Conservation (phyloP, 345 rosid species). For the Brassica cretica region DNA sequence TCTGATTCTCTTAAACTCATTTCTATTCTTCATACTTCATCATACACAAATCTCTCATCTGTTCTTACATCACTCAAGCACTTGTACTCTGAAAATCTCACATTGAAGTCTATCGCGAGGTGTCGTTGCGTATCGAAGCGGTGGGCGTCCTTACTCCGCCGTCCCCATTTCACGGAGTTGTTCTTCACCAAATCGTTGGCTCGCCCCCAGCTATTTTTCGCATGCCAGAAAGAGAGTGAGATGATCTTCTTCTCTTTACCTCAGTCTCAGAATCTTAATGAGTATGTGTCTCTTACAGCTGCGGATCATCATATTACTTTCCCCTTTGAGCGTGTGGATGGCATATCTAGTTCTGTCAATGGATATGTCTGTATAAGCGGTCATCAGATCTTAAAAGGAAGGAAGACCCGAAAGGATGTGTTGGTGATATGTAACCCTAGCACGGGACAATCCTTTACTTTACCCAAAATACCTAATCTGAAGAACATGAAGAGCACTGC, state of each 20-base stretch:
- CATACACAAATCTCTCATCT: too few relatives aligned
- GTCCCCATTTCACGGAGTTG: neutral
- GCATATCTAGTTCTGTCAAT: neutral
- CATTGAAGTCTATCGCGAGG: neutral
- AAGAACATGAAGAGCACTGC: neutral
- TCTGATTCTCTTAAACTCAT: too few relatives aligned
- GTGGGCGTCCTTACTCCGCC: neutral
- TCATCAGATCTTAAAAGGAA: neutral
- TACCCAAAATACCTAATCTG: neutral
- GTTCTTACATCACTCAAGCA: too few relatives aligned
- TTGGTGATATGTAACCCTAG: neutral
- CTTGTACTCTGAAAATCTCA: too few relatives aligned
- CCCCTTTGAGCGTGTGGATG: neutral
- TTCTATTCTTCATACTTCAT: too few relatives aligned
- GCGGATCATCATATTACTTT: neutral
- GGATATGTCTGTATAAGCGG: neutral
- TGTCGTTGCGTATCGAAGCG: neutral
- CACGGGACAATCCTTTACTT: neutral
- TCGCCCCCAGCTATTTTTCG: neutral
- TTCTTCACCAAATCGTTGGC: neutral
- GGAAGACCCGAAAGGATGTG: neutral
- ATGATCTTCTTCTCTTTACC: neutral
- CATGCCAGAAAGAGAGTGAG: neutral
- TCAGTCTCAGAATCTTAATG: neutral
- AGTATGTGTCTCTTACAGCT: neutral